Evolutionary conservation across 768 basidiomycete species (phyloP).

Genomic region (Termitomyces sp.): DNA sequence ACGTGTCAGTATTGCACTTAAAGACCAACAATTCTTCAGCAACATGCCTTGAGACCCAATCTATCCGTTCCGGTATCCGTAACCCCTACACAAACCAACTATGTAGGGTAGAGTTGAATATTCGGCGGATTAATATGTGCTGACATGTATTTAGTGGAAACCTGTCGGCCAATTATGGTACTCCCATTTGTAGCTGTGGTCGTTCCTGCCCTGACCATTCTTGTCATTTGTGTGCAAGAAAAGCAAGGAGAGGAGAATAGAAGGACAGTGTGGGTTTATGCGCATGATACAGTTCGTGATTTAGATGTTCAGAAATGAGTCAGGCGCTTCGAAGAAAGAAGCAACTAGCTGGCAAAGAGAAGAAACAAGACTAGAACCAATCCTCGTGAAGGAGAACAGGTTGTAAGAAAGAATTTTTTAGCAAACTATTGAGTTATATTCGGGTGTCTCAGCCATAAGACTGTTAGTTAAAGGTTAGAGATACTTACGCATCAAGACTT

Average conservation of each 20-base stretch:
- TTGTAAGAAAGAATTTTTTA: not conserved
- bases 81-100: too few species aligned
- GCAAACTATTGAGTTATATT: not conserved
- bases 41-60: not conserved
- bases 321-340: not conserved
- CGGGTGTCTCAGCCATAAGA: not conserved
- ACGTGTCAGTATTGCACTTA: not conserved
- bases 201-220: not conserved
- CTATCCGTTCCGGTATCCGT: not conserved
- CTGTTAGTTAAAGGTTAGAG: not conserved
- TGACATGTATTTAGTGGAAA: not conserved
- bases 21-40: not conserved
- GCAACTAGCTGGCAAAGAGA: not conserved
- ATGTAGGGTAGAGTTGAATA: not conserved
- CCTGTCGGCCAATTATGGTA: not conserved
- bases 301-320: not conserved
- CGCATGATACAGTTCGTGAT: not conserved
- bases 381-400: not conserved
- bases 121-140: not conserved
- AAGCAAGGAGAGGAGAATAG: not conserved
- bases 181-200: too few species aligned
- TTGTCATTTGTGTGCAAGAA: not conserved
- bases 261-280: not conserved
- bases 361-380: not conserved
- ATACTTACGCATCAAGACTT: not conserved